phyloP scores from a whole-genome alignment of 352 stramenopile genomes.

The Phytopythium chamaehyphon region DNA sequence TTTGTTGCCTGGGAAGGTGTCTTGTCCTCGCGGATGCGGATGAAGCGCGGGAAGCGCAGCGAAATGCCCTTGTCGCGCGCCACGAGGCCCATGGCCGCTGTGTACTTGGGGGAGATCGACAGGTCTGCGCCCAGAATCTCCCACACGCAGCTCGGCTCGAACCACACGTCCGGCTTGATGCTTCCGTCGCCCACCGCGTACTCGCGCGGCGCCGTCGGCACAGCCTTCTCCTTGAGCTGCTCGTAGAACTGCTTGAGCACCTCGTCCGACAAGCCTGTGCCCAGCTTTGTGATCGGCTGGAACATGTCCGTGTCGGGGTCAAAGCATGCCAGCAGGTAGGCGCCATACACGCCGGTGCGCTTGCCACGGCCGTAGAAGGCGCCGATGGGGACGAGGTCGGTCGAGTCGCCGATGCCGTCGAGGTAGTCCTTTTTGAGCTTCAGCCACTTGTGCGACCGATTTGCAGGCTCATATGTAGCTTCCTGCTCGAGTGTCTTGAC shows the following conservation, averaged over 20 bases:
- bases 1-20: conserved; percentile 94
- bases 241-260: conserved; percentile 90
- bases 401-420: conserved; percentile 96
- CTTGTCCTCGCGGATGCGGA: conserved; percentile 98
- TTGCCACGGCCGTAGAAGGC: conserved; percentile 97
- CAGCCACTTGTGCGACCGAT: conserved; percentile 98
- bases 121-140: conserved; percentile 98
- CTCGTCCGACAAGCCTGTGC: conserved; percentile 99
- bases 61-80: conserved; percentile 94
- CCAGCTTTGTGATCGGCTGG: conserved; percentile 98
- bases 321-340: conserved; percentile 98
- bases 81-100: conserved; percentile 91
- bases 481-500: conserved; percentile 99
- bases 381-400: conserved; percentile 98
- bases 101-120: conserved; percentile 98
- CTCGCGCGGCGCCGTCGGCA: conserved; percentile 84
- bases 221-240: conserved; percentile 78
- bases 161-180: conserved; percentile 94
- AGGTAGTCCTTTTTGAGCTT: conserved; percentile 99
- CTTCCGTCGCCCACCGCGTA: conserved; percentile 88
- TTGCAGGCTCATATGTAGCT: conserved; percentile 96
- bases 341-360: conserved; percentile 95
- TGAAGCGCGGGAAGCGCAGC: conserved; percentile 98
- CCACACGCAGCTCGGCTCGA: conserved; percentile 96
- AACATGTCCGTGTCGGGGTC: conserved; percentile 97